phyloP scores from a whole-genome alignment of 1,284 basidiomycete genomes.

The Trichosporon inkin region DNA sequence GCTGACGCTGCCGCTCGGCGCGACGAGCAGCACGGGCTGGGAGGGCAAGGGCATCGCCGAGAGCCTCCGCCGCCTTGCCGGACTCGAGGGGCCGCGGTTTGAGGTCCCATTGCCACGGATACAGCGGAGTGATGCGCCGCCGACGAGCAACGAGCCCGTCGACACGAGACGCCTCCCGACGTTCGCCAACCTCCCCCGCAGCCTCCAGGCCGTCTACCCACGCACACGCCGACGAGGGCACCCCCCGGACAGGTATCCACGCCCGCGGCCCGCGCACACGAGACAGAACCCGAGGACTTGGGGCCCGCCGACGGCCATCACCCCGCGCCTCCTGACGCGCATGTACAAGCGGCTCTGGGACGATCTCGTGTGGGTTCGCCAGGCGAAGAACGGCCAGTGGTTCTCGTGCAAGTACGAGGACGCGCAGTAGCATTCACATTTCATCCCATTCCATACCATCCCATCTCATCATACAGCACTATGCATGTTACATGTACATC shows the following conservation, averaged over 20 bases:
- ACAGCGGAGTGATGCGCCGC: not conserved
- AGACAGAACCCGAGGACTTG: slow-evolving; percentile 33
- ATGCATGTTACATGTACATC: slow-evolving; percentile 5
- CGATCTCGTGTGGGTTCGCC: slow-evolving; percentile 26
- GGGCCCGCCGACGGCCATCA: slow-evolving; percentile 25
- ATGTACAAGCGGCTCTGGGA: slow-evolving; percentile 35
- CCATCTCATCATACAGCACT: not conserved
- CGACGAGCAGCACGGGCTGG: slow-evolving; percentile 16
- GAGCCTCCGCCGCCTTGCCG: slow-evolving; percentile 28
- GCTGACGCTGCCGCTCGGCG: slow-evolving; percentile 19
- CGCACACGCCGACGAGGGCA: not conserved
- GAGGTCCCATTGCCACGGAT: not conserved
- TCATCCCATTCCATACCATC: too few species aligned
- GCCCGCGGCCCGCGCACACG: slow-evolving; percentile 27
- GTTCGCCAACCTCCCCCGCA: slow-evolving; percentile 7
- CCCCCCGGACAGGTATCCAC: slow-evolving; percentile 18
- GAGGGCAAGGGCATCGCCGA: slow-evolving; percentile 17
- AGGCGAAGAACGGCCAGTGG: not conserved
- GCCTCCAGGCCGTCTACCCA: slow-evolving; percentile 13
- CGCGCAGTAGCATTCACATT: not conserved
- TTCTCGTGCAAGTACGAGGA: not conserved
- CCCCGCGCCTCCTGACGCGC: slow-evolving; percentile 25
- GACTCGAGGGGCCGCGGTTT: slow-evolving; percentile 11
- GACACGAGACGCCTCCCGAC: slow-evolving; percentile 5
- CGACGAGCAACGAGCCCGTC: not conserved